Evolutionary conservation across 768 basidiomycete genomes (phyloP).

Genomic region (Suillus americanus): DNA sequence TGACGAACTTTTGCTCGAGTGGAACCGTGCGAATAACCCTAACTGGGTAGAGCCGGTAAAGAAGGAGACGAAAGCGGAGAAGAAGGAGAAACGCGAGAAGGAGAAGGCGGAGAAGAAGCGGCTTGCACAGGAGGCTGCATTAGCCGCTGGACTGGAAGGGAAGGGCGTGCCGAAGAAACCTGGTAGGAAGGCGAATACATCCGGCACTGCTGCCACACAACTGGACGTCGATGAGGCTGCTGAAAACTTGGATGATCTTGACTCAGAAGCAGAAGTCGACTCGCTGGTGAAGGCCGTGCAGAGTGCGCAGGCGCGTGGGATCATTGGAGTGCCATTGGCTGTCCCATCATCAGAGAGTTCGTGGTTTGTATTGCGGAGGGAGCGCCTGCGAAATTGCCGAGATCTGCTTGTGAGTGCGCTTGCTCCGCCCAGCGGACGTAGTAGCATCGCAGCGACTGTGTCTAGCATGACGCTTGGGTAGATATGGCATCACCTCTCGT

Average conservation of each 20-base stretch:
- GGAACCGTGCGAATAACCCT: slow-evolving; percentile 86
- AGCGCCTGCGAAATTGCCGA: slow-evolving; percentile 57
- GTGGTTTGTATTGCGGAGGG: slow-evolving; percentile 80
- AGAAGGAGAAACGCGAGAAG: slow-evolving; percentile 78
- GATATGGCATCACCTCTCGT: neutral
- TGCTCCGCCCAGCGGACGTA: slow-evolving; percentile 20
- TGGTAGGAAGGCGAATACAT: slow-evolving; percentile 34
- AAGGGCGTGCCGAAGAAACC: slow-evolving; percentile 72
- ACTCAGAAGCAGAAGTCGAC: slow-evolving; percentile 85
- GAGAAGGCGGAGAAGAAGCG: slow-evolving; percentile 85
- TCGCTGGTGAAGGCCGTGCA: slow-evolving; percentile 64
- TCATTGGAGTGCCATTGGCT: slow-evolving; percentile 66
- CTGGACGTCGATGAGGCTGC: slow-evolving; percentile 58
- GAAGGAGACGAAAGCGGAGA: slow-evolving; percentile 82
- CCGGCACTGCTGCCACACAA: slow-evolving; percentile 49
- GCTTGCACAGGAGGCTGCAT: slow-evolving; percentile 67
- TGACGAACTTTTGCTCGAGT: slow-evolving; percentile 87
- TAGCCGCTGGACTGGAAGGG: slow-evolving; percentile 54
- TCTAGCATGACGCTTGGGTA: slow-evolving; percentile 1
- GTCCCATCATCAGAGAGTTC: slow-evolving; percentile 71
- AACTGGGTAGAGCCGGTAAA: slow-evolving; percentile 89
- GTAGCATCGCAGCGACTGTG: slow-evolving; percentile 14
- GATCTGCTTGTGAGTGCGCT: slow-evolving; percentile 59
- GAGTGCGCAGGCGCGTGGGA: slow-evolving; percentile 52
- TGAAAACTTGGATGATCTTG: slow-evolving; percentile 76